Base-by-base conservation (phyloP, 139 green algal genomes). In the Chlamydomonas urium region DNA sequence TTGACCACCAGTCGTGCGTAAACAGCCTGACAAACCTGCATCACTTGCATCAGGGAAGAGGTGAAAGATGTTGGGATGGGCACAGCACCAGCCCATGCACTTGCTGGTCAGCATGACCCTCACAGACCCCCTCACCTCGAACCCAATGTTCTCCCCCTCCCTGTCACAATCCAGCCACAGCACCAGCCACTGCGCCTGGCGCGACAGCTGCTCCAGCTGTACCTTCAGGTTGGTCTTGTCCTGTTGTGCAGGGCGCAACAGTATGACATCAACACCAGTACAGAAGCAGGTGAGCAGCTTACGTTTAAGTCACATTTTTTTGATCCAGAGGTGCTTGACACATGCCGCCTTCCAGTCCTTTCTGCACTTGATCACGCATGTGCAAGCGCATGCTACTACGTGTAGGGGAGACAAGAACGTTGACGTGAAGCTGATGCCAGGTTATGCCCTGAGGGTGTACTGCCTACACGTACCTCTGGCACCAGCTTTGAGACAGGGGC, bases 81-180 rank as follows among this genome's bases (percentile, higher is more conserved):
- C 42, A 24, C 42, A 50, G 42, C 42, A 50, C 42, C 42, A 50
- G 42, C 42, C 42, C 42, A n/a, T 53, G 45, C 14, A 53, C 17
- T 53, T n/a, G 45, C 14, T 17, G 45, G 45, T 53, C 14, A n/a
- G 45, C 14, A 53, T 53, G 14, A 53, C 8, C 56, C 10, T 70
- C n/a, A 45, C 36, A 36, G 47, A 4, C 3, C 10, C 32, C 35
- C 24, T 37, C 71, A 98, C 94, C 87, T 99, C 95, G 74, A 96
- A 99, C 2, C 89, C 84, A 72, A 99, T 99, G 83, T 97, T 97
- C 77, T 99, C 95, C 1, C 95, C 95, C 78, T 99, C 95, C 1
- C 95, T 58, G 72, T 99, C 95, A 75, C 95, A 98, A 77, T 99
- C 95, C 72, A 99, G 87, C 95, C 95, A 99, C 56, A 99, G 85